Base-by-base conservation (phyloP, 2,329 filamentous ascomycete species). In the Fusarium newnesense region DNA sequence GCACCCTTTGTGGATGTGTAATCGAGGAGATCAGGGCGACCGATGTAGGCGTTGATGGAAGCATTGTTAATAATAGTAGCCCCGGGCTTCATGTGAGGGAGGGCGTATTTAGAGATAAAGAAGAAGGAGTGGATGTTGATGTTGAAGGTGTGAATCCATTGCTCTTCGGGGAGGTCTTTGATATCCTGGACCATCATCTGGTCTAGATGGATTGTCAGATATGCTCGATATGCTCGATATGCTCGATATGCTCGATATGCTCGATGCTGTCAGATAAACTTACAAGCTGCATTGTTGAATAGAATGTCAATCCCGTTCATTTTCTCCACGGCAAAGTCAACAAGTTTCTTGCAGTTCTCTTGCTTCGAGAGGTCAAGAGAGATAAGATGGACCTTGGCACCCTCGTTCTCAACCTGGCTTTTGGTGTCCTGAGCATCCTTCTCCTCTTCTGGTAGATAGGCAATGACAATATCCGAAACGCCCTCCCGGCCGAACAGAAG, bases 101-200 rank as follows among this genome's bases (percentile, higher is more conserved):
- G 85, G 18, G 87, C 83, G 78, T 95, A 94, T 81, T 96, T 96
- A 68, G 93, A 88, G 40, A 96, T 85, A 84, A 91, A 96, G 86
- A 95, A 96, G 84, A 90, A 92, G 7, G 92, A 88, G 81, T 96
- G 92, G 77, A 96, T 95, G 83, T 96, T 97, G 53, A 91, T 93
- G 81, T 94, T 87, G 83, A 97, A 96, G 0, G 93, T 96, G 67
- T 91, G 86, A 58, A 91, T 77, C 93, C 93, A 96, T 83, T 96
- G 93, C 9, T 94, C 92, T 78, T 95, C 93, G 32, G 88, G 82
- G 3, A 96, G 83, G 49, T 95, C 92, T 47, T 85, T 84, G 80
- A 96, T 96, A 73, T 92, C 89, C 64, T 91, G 84, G 32, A 89
- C 84, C 88, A 94, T 91, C 87, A 93, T 93, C 64, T 82, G 80